Conservation (phyloP, 2,329 filamentous ascomycete species). For the Harringtonia aguacate region DNA sequence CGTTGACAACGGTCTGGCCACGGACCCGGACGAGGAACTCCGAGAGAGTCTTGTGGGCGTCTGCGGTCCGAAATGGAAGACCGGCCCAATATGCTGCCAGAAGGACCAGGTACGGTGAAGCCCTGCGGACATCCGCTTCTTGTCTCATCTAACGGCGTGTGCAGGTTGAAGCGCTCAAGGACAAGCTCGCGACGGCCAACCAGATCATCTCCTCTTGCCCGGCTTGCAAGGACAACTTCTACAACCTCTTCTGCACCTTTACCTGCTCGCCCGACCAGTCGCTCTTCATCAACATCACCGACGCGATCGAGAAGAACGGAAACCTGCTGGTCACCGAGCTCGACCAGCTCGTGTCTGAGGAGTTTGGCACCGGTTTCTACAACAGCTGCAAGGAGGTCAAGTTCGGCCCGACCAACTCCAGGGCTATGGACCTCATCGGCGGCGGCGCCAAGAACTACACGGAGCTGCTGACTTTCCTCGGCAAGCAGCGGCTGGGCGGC, state of each 20-base stretch:
- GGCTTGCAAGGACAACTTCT: slow-evolving; percentile 97
- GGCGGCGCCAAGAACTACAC: slow-evolving; percentile 87
- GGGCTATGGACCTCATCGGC: slow-evolving; percentile 91
- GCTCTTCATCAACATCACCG: slow-evolving; percentile 85
- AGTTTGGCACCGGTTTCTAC: slow-evolving; percentile 82
- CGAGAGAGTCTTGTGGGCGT: slow-evolving; percentile 71
- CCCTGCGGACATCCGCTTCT: not conserved
- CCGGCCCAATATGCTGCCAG: slow-evolving; percentile 76
- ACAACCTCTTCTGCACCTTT: slow-evolving; percentile 95
- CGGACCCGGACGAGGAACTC: slow-evolving; percentile 59
- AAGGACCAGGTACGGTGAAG: slow-evolving; percentile 54
- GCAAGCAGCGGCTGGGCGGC: slow-evolving; percentile 80
- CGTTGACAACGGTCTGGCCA: slow-evolving; percentile 76
- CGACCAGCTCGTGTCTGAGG: slow-evolving; percentile 75
- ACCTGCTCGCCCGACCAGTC: slow-evolving; percentile 97
- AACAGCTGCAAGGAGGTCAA: slow-evolving; percentile 99
- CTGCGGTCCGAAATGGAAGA: slow-evolving; percentile 79
- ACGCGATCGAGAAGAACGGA: slow-evolving; percentile 50
- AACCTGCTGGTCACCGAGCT: slow-evolving; percentile 71
- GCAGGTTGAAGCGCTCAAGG: slow-evolving; percentile 68
- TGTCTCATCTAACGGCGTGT: not conserved
- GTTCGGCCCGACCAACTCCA: slow-evolving; percentile 86
- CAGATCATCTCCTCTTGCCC: slow-evolving; percentile 88
- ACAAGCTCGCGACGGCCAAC: slow-evolving; percentile 77
- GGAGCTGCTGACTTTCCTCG: slow-evolving; percentile 80